Percentiles rank a stretch among this genome's conserved stretches.
Evolutionary conservation across 352 stramenopile species (phyloP).

Genomic region (Pilasporangium apinafurcum): DNA sequence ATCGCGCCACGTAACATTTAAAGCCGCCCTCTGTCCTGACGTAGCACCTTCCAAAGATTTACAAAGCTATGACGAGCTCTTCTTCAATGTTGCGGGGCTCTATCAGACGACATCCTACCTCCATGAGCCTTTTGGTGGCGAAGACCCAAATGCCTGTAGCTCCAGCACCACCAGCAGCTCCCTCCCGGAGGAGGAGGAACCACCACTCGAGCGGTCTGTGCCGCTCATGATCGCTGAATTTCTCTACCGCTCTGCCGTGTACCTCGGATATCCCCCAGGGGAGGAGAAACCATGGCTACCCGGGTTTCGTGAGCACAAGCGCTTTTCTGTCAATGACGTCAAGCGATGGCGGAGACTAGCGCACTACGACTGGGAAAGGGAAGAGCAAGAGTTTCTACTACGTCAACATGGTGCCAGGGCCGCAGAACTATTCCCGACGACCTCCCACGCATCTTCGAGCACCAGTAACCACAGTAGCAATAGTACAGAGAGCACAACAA

Average conservation of each 20-base stretch:
- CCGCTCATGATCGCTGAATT: conserved; percentile 79
- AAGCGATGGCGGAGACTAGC: conserved; percentile 68
- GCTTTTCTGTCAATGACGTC: conserved; percentile 70
- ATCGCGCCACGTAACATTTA: conserved; percentile 46
- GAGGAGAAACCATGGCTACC: conserved; percentile 53
- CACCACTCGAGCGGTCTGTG: conserved; percentile 50
- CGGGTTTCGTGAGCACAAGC: conserved; percentile 57
- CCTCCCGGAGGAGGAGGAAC: conserved; percentile 17
- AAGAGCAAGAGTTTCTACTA: conserved; percentile 33
- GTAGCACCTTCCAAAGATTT: conserved; percentile 15
- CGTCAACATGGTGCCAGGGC: not conserved
- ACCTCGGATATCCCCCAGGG: conserved; percentile 40
- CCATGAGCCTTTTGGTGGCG: conserved; percentile 28
- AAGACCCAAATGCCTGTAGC: conserved; percentile 1
- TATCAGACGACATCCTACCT: conserved; percentile 54
- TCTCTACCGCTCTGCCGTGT: conserved; percentile 63
- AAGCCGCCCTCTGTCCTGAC: conserved; percentile 32
- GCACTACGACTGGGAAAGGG: conserved; percentile 56
- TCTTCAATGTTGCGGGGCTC: conserved; percentile 47
- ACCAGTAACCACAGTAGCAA: too few relatives aligned
- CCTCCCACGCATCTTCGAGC: too few relatives aligned
- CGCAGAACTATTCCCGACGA: not conserved
- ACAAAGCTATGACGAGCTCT: conserved; percentile 48
- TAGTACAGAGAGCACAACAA: not conserved
- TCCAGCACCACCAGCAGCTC: conserved; percentile 15